Conservation (phyloP, 2,329 filamentous ascomycete genomes). For the Fusarium brachygibbosum region DNA sequence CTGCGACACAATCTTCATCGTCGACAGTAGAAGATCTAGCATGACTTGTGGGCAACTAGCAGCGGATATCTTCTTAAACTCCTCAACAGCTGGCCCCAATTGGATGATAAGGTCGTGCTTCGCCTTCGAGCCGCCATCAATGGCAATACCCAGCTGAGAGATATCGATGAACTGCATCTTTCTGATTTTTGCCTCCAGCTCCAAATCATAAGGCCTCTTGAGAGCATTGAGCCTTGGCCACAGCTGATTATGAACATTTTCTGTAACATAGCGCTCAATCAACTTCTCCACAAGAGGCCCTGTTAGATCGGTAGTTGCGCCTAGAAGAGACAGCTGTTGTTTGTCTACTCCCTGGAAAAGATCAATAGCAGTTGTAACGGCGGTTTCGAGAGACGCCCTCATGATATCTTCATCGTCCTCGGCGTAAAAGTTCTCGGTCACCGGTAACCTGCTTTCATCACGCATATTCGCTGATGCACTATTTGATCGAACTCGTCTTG, state of each 20-base stretch:
- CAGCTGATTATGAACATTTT: constrained; percentile 90
- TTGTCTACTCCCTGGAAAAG: constrained; percentile 97
- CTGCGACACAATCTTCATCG: constrained; percentile 85
- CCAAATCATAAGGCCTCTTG: constrained; percentile 84
- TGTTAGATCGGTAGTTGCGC: constrained; percentile 92
- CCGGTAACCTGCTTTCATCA: constrained; percentile 59
- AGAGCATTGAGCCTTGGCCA: constrained; percentile 86
- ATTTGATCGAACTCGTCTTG: constrained; percentile 68
- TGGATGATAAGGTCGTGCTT: constrained; percentile 86
- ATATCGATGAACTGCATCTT: constrained; percentile 96
- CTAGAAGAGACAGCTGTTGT: constrained; percentile 90
- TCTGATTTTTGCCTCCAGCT: constrained; percentile 88
- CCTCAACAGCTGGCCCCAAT: constrained; percentile 83
- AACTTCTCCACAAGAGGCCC: constrained; percentile 91
- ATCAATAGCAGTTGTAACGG: constrained; percentile 93
- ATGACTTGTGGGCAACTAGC: constrained; percentile 89
- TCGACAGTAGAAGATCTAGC: constrained; percentile 83
- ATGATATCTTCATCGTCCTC: constrained; percentile 94
- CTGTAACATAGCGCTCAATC: constrained; percentile 93
- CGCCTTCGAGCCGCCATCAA: constrained; percentile 81
- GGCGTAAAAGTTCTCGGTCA: constrained; percentile 76
- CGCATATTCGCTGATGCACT: constrained; percentile 57
- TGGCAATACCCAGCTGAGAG: constrained; percentile 90
- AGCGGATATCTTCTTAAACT: constrained; percentile 86
- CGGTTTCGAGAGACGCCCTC: constrained; percentile 88